Evolutionary conservation across 2,329 filamentous ascomycete genomes (phyloP), one percentile per base, ranked within the genome.

Genomic region (Beauveria sp.): DNA sequence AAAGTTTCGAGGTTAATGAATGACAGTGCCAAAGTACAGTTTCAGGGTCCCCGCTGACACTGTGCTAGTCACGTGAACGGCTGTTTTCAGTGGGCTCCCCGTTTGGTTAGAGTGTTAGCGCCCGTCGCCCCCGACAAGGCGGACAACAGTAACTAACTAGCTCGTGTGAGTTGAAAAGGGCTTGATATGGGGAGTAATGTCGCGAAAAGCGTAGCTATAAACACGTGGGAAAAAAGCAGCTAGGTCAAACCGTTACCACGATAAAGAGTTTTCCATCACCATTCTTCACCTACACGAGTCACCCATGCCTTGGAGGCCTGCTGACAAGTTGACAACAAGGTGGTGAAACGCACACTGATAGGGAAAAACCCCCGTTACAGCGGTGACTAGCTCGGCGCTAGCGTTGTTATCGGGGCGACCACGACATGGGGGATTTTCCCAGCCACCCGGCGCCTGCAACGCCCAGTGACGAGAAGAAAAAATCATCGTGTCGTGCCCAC

Each of bases 1-100:
- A 62, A 62, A 62, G 49, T 46, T 53, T 58, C 49, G 61, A 58
- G 42, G 50, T 62, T 62, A 62, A 62, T 62, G 9, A 53, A 62
- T 49, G 30, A 62, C 61, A 62, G 61, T 62, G 61, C 50, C 1
- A 24, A 18, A 30, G 5, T n/a, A 51, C 47, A 59, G 50, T 62
- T 12, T 8, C 1, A 6, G 6, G 1, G 5, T 4, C 6, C 3
- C 7, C 6, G 7, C 22, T 3, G 12, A 40, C 55, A 62, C 61
- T 49, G 55, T 62, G 20, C 2, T 1, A 1, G 9, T 62, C 61
- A 62, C 61, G 61, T 62, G 61, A 46, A n/a, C 38, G 8, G 7
- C 26, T 28, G 28, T 57, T 34, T n/a, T 24, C n/a, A 40, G 8
- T 14, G 50, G 28, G 22, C n/a, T 8, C 16, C 20, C 14, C 12